phyloP scores from a whole-genome alignment of 768 basidiomycete species.

The Pleurotus tuoliensis region DNA sequence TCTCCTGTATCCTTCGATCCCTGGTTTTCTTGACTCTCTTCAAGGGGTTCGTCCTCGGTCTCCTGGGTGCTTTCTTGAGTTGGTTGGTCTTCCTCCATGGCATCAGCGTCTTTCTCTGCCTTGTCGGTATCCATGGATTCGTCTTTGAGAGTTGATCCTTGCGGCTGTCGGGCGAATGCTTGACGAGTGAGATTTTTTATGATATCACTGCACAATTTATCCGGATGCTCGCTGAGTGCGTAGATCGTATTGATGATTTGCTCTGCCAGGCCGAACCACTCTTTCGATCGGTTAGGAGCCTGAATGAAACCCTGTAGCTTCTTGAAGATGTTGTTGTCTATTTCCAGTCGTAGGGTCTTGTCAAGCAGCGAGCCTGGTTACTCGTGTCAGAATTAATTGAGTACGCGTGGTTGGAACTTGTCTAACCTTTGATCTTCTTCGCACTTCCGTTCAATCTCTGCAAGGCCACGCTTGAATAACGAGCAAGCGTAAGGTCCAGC shows the following conservation, averaged over 20 bases:
- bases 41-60: constrained; percentile 20
- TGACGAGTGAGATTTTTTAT: constrained; percentile 77
- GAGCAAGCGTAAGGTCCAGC: constrained; percentile 85
- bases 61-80: constrained; percentile 27
- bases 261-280: constrained; percentile 97
- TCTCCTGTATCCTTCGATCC: constrained; percentile 59
- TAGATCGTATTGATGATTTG: constrained; percentile 97
- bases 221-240: constrained; percentile 90
- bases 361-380: constrained; percentile 76
- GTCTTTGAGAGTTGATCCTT: constrained; percentile 13
- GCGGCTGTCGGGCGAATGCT: constrained; percentile 49
- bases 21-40: constrained; percentile 6
- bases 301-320: constrained; percentile 81
- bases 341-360: constrained; percentile 80
- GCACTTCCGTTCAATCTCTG: constrained; percentile 91
- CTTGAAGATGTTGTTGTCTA: constrained; percentile 83
- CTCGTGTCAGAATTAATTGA: constrained; percentile 5
- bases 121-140: constrained; percentile 9
- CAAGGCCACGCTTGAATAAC: constrained; percentile 91
- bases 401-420: neutral
- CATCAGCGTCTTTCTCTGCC: constrained; percentile 37
- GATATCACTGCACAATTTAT: constrained; percentile 72
- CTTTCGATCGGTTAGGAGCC: constrained; percentile 74
- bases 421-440: constrained; percentile 92
- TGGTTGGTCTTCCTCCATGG: constrained; percentile 54